Conservation (phyloP, 2,329 filamentous ascomycete genomes). For the Exophiala lecanii-corni region DNA sequence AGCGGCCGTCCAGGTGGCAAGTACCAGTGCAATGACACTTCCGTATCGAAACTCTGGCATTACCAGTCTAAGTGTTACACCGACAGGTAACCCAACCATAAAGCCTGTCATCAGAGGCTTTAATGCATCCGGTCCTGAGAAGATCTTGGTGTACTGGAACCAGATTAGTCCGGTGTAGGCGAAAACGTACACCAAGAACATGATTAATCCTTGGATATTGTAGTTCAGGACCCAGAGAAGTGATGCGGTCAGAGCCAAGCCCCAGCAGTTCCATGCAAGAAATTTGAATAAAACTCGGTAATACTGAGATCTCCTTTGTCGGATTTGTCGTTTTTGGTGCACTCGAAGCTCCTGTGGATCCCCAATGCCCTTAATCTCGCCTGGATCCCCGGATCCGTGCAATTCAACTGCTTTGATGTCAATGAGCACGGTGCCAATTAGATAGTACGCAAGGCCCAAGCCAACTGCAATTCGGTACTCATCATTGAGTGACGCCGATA, state of each 20-base stretch:
- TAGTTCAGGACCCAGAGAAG: slow-evolving; percentile 51
- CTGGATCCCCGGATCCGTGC: slow-evolving; percentile 41
- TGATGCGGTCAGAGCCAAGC: slow-evolving; percentile 45
- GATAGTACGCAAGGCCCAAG: slow-evolving; percentile 55
- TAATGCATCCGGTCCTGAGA: slow-evolving; percentile 46
- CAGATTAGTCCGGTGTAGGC: slow-evolving; percentile 51
- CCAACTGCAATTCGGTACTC: slow-evolving; percentile 46
- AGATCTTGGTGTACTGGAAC: slow-evolving; percentile 53
- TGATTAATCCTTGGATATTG: slow-evolving; percentile 39
- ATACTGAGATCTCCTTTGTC: slow-evolving; percentile 47
- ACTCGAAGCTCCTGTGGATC: slow-evolving; percentile 41
- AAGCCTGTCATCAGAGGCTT: slow-evolving; percentile 46
- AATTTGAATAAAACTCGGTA: slow-evolving; percentile 48
- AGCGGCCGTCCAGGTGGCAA: slow-evolving; percentile 50
- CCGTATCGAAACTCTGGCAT: slow-evolving; percentile 41
- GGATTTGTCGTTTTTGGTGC: slow-evolving; percentile 42
- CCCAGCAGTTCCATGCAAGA: slow-evolving; percentile 50
- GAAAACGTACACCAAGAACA: slow-evolving; percentile 48
- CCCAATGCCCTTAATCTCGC: slow-evolving; percentile 38
- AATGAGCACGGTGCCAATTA: slow-evolving; percentile 53
- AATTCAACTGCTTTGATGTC: slow-evolving; percentile 52
- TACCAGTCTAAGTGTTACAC: slow-evolving; percentile 41
- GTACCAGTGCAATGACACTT: slow-evolving; percentile 46
- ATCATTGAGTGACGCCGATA: slow-evolving; percentile 34
- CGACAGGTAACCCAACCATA: slow-evolving; percentile 43